These are phyloP conservation scores for Saccharum officinarum DNA, from an alignment of 176 grass and related monocot genomes.

Conservation along the genomic window DNA sequence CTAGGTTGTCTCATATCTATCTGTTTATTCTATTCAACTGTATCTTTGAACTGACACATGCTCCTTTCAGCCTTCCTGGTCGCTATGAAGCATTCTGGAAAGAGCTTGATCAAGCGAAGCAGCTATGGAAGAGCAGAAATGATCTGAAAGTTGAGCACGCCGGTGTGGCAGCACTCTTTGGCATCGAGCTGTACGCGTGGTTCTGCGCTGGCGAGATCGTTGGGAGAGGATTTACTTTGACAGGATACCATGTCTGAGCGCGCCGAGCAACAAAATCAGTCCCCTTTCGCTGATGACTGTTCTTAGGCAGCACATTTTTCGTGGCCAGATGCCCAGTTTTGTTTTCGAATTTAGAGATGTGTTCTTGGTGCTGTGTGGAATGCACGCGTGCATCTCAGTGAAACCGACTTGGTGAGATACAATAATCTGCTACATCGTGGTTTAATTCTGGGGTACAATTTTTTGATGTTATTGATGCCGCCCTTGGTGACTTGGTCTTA, in stretches of 20 bases:
- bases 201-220: constrained; percentile 73
- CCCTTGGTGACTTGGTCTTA: background rate
- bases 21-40: background rate
- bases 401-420: constrained; percentile 14
- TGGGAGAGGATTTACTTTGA: constrained; percentile 83
- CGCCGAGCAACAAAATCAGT: background rate
- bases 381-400: background rate
- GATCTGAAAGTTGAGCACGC: constrained; percentile 84
- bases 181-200: constrained; percentile 80
- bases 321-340: constrained; percentile 7
- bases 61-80: constrained; percentile 63
- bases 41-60: background rate
- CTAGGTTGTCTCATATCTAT: background rate
- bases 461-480: background rate
- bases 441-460: background rate
- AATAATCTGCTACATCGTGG: constrained; percentile 40
- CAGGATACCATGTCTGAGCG: constrained; percentile 77
- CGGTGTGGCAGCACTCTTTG: constrained; percentile 69
- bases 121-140: constrained; percentile 55
- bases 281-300: background rate
- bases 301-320: constrained; percentile 22
- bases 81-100: constrained; percentile 80
- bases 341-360: background rate
- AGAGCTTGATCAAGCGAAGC: constrained; percentile 70
- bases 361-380: constrained; percentile 14